Evolutionary conservation across 257 asterid genomes (phyloP).

Genomic region (Voacanga thouarsii): DNA sequence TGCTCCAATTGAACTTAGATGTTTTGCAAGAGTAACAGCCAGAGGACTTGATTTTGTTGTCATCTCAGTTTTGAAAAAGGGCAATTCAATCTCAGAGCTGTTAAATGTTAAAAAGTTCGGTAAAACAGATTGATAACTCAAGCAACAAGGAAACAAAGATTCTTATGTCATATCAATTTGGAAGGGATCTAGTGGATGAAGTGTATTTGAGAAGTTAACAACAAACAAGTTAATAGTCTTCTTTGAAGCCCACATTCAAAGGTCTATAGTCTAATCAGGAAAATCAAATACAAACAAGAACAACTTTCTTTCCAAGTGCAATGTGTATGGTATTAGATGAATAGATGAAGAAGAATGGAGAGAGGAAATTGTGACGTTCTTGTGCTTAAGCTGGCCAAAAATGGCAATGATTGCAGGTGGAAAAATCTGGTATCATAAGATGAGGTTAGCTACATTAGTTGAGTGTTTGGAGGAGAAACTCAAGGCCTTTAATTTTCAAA

Average conservation of each 20-base stretch:
- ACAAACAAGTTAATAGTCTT: background rate
- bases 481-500: too few species aligned
- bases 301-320: background rate
- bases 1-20: constrained; percentile 76
- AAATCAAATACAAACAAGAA: too few species aligned
- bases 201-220: background rate
- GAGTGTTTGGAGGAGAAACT: too few species aligned
- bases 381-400: too few species aligned
- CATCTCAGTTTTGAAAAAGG: constrained; percentile 57
- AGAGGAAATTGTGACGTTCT: too few species aligned
- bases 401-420: too few species aligned
- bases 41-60: constrained; percentile 65
- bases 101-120: constrained; percentile 12
- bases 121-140: background rate
- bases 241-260: background rate
- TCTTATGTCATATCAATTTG: background rate
- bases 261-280: background rate
- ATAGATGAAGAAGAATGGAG: too few species aligned
- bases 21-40: constrained; percentile 81
- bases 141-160: background rate
- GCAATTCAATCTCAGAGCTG: constrained; percentile 56
- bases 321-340: background rate
- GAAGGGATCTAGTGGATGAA: background rate
- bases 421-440: too few species aligned
- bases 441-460: too few species aligned